A percentile compares a stretch with the other conserved stretches of the same genome.
phyloP scores from a whole-genome alignment of 352 stramenopile species.

The Aphanomyces euteiches region DNA sequence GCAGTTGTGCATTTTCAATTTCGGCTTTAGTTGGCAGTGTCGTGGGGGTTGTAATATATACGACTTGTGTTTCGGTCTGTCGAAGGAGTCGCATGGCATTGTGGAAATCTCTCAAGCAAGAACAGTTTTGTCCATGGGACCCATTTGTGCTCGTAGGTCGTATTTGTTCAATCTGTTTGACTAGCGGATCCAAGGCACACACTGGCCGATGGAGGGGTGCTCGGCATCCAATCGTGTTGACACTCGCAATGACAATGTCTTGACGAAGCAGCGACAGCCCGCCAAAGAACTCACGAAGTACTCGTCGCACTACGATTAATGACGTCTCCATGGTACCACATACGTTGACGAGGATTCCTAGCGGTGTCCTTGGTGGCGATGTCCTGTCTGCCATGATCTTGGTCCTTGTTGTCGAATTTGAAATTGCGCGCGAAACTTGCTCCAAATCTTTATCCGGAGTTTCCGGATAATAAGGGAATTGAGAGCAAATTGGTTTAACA shows the following conservation, averaged over 20 bases:
- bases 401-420: neutral
- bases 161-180: slow-evolving; percentile 21
- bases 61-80: neutral
- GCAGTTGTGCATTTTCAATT: slow-evolving; percentile 1
- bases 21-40: neutral
- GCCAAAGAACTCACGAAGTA: slow-evolving; percentile 19
- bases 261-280: slow-evolving; percentile 17
- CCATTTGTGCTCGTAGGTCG: neutral
- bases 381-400: neutral
- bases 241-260: slow-evolving; percentile 10
- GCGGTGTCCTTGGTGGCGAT: slow-evolving; percentile 4
- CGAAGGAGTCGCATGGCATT: neutral
- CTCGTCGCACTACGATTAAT: neutral
- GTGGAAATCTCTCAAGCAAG: slow-evolving; percentile 7
- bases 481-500: neutral
- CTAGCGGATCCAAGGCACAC: slow-evolving; percentile 6
- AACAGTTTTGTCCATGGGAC: slow-evolving; percentile 8
- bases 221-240: slow-evolving; percentile 22
- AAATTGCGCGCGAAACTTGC: neutral
- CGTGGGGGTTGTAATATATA: slow-evolving; percentile 17
- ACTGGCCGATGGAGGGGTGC: slow-evolving; percentile 11
- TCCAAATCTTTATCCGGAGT: neutral
- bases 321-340: slow-evolving; percentile 17
- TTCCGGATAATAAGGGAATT: neutral
- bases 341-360: slow-evolving; percentile 25